A percentile compares a stretch with the other conserved stretches of the same genome.
These are phyloP conservation scores for Alternaria infectoria DNA, from an alignment of 2,329 filamentous ascomycete species.

Conservation along the genomic window DNA sequence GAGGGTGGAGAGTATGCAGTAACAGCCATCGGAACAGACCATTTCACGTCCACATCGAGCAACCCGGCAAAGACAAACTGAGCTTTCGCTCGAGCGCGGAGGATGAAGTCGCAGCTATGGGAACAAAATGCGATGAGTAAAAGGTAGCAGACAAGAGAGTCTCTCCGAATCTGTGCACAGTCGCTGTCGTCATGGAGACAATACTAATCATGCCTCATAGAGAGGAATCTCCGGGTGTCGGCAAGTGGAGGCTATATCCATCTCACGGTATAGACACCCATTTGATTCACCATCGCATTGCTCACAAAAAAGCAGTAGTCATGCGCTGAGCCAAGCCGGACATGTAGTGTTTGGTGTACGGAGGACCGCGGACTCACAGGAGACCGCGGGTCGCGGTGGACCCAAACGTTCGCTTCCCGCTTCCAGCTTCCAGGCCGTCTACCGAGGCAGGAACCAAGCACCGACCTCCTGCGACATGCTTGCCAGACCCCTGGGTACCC, in stretches of 20 bases:
- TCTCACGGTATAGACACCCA: background rate
- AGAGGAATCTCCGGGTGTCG: background rate
- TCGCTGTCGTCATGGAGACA: background rate
- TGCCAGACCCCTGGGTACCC: background rate
- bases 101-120: accelerated
- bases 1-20: background rate
- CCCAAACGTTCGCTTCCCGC: background rate
- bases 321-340: background rate
- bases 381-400: background rate
- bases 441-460: background rate
- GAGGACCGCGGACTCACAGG: background rate
- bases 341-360: background rate
- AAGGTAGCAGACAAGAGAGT: accelerated
- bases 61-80: background rate
- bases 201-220: background rate
- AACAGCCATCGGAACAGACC: too few species aligned
- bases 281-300: background rate
- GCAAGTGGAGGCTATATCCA: background rate
- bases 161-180: background rate
- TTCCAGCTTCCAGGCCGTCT: background rate
- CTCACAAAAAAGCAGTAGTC: background rate
- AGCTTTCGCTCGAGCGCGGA: background rate
- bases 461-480: background rate
- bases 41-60: background rate
- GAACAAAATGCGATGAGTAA: accelerated